phyloP scores from a whole-genome alignment of 768 basidiomycete species.

The Phlegmacium glaucopus region DNA sequence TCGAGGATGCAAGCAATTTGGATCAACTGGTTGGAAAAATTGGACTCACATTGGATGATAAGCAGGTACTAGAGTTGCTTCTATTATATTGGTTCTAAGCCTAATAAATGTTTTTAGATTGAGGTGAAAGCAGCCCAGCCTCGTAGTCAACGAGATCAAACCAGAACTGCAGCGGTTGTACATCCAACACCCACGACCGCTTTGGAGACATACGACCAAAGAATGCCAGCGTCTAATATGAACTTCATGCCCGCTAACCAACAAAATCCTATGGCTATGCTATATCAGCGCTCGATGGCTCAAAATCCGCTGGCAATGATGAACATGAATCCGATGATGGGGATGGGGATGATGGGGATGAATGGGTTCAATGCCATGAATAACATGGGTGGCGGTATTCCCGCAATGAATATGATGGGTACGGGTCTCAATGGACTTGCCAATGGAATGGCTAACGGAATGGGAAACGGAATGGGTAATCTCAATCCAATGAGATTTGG shows the following conservation, averaged over 20 bases:
- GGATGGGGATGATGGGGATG: slow-evolving; percentile 46
- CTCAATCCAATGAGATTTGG: slow-evolving; percentile 35
- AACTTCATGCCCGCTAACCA: slow-evolving; percentile 30
- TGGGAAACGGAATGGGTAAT: slow-evolving; percentile 24
- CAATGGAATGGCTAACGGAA: slow-evolving; percentile 22
- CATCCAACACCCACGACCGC: slow-evolving; percentile 13
- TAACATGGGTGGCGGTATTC: slow-evolving; percentile 18
- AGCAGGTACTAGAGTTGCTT: slow-evolving; percentile 47
- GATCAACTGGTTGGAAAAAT: slow-evolving; percentile 65
- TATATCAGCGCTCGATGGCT: slow-evolving; percentile 53
- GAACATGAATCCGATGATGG: slow-evolving; percentile 50
- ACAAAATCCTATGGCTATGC: slow-evolving; percentile 48
- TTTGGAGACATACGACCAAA: neutral
- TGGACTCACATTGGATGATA: slow-evolving; percentile 72
- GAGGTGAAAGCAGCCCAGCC: slow-evolving; percentile 84
- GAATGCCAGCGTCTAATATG: slow-evolving; percentile 1
- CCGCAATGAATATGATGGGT: slow-evolving; percentile 23
- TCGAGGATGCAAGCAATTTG: slow-evolving; percentile 60
- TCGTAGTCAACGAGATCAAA: slow-evolving; percentile 57
- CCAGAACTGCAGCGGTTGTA: slow-evolving; percentile 25
- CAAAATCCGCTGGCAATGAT: slow-evolving; percentile 42
- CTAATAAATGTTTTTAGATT: slow-evolving; percentile 43
- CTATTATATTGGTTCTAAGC: neutral
- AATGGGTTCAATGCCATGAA: slow-evolving; percentile 29
- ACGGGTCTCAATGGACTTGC: slow-evolving; percentile 21